Evolutionary conservation across 2,329 filamentous ascomycete species (phyloP), one percentile per base, ranked within the genome.

Genomic region (Nigrospora osmanthi): DNA sequence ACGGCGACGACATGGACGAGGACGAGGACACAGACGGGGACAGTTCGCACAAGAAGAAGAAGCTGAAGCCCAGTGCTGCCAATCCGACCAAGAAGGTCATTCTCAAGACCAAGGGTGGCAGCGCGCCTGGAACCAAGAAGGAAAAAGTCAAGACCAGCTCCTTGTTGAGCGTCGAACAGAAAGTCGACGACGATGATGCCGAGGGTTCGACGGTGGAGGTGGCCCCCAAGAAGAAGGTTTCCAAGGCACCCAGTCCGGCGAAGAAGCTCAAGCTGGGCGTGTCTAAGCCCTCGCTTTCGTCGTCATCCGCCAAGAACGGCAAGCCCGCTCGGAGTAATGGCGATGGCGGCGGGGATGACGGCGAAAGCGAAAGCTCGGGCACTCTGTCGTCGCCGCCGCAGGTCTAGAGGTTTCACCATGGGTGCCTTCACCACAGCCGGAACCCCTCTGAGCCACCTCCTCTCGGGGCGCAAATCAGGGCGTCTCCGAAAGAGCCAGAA

Each of bases 1-100:
- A 79, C 43, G 71, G 66, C 37, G 76, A 76, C 49, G 70, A 74
- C 44, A 64, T 71, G 50, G 73, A 77, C 40, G 76, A 80, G 23
- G 75, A 76, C 38, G 73, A 70, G 28, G 68, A 69, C 23, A 73
- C 75, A 23, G 71, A 72, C 14, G 73, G 76, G 47, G 63, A 68
- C 30, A 65, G 61, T 45, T 70, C 66, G 54, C 62, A 63, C 31
- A 79, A 77, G 66, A 81, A 80, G 67, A 80, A 80, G 69, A 77
- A 75, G 62, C 54, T 73, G 47, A 80, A 80, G 63, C 59, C 69
- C 10, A 65, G 63, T 46, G 54, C 48, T 11, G 51, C 52, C 11
- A 57, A 56, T 39, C 61, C 66, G 39, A 67, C 72, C 36, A 79
- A 78, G 61, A 79, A 78, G 60, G 65, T 78, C 46, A 69, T 77